Evolutionary conservation across 2,329 filamentous ascomycete species (phyloP), one percentile per base, ranked within the genome.

Genomic region (Diaporthe ilicicola): DNA sequence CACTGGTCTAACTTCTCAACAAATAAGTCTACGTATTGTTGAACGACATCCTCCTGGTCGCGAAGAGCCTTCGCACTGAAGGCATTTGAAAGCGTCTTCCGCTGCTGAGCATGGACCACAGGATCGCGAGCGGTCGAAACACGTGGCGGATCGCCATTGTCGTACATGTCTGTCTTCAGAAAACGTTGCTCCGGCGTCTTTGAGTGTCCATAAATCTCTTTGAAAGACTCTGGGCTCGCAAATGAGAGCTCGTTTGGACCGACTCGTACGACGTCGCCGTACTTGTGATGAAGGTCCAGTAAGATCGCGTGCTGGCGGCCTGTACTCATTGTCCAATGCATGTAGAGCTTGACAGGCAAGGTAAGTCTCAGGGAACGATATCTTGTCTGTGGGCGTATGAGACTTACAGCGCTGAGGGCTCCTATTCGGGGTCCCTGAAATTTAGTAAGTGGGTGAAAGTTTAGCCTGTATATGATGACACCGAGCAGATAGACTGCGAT

Each of bases 171-270:
- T 4, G 70, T 71, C 56, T 79, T 80, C 0, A 74, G 50, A 55
- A 80, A 80, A 7, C 70, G 74, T 37, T 76, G 76, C 55, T 73
- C 74, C 27, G 70, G 69, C 17, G 71, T 78, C 71, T 76, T 75
- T 12, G 76, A 75, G 13, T 72, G 74, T 32, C 79, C 80, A 72
- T 84, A 84, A 39, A 84, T 84, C 19, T 83, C 82, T 55, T 78
- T 79, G 76, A 81, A 83, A 1, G 80, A 79, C 42, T 80, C 73
- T 3, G 79, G 46, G 3, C 77, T 80, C 24, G 77, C 79, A 62
- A 84, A 85, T 6, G 81, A 81, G 13, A 86, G 78, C 29, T 80
- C 77, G 56, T 81, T 81, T 0, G 84, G 83, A 1, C 77, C 78
- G 32, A 82, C 77, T 4, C 84, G 80, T 5, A 86, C 77, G 17